Base-by-base conservation (phyloP, 176 grass and related monocot genomes). In the Thinopyrum elongatum region DNA sequence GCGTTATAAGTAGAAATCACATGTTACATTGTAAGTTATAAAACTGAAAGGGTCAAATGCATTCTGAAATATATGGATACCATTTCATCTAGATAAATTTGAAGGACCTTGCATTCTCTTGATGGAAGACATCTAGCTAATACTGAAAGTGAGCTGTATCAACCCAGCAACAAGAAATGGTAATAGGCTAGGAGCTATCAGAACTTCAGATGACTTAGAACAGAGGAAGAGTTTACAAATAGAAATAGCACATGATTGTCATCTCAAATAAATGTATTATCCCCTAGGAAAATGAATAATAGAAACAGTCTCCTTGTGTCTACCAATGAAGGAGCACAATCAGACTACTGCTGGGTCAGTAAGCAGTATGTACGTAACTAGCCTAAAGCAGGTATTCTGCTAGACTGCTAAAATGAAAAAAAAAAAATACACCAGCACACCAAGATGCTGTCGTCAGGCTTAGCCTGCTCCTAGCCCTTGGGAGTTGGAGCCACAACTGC, bases 1-100 rank as follows among this genome's bases (percentile, higher is more conserved):
- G 66, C 10, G 77, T 87, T 16, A 66, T 53, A 80, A 88, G 70
- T 82, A 83, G 82, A 74, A 76, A 3, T 65, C 23, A 49, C 14
- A 41, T 35, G 26, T 4, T 89, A 25, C 66, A 84, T n/a, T 42
- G 14, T 1, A 77, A 59, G 49, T 26, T 34, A 46, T 9, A 87
- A 38, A 23, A 14, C 9, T 73, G 33, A 80, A 39, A 70, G 65
- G 25, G 60, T 2, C 55, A 23, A 7, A 27, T 74, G 51, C 69
- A n/a, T 70, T 79, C 44, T 80, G 27, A 73, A 67, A 53, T 60
- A 67, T 27, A 62, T 51, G 38, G 70, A 29, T 65, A 70, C 10
- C 55, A 57, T 86, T 84, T 81, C 61, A 77, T 30, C 39, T 80
- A 22, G 42, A 65, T 53, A 59, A 9, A 84, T 70, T 23, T 39